A percentile compares a stretch with the other conserved stretches of the same genome.
Evolutionary conservation across 2,329 filamentous ascomycete genomes (phyloP).

Genomic region (Xylariales sp.): DNA sequence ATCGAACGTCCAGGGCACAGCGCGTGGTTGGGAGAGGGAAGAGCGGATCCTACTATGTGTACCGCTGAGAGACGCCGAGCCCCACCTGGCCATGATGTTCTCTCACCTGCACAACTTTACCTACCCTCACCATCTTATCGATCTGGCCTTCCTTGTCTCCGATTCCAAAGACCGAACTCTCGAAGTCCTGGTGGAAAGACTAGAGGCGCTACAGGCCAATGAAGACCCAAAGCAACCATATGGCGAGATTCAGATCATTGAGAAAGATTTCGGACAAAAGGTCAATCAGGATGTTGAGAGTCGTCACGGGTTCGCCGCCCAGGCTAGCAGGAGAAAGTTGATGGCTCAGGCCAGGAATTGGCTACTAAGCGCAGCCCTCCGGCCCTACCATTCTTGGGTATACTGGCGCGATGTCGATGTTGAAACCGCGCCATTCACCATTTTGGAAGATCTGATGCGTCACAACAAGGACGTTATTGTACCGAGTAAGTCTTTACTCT

Average conservation of each 20-base stretch:
- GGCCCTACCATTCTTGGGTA: constrained; percentile 97
- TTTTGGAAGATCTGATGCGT: constrained; percentile 95
- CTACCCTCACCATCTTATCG: constrained; percentile 93
- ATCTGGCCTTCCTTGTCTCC: constrained; percentile 93
- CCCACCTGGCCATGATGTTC: constrained; percentile 97
- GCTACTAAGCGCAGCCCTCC: constrained; percentile 86
- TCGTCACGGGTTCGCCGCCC: constrained; percentile 93
- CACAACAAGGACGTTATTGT: constrained; percentile 99
- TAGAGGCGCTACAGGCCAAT: constrained; percentile 76
- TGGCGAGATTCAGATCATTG: constrained; percentile 94
- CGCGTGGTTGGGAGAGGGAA: constrained; percentile 90
- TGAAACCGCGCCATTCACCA: constrained; percentile 93
- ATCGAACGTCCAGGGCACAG: constrained; percentile 83
- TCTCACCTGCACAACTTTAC: constrained; percentile 95
- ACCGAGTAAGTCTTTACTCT: constrained; percentile 78
- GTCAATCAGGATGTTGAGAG: constrained; percentile 98
- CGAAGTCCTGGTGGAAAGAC: constrained; percentile 64
- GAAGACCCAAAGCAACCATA: constrained; percentile 77
- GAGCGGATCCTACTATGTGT: constrained; percentile 94
- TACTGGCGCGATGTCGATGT: constrained; percentile 99
- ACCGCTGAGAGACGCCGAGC: constrained; percentile 84
- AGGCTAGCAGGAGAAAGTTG: constrained; percentile 86
- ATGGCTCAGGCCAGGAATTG: constrained; percentile 99
- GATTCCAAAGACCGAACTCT: constrained; percentile 94
- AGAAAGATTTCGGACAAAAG: constrained; percentile 98